A percentile compares a stretch with the other conserved stretches of the same genome.
Conservation (phyloP, 1,139 yeast genomes). For the Sugiyamaella paludigena region DNA sequence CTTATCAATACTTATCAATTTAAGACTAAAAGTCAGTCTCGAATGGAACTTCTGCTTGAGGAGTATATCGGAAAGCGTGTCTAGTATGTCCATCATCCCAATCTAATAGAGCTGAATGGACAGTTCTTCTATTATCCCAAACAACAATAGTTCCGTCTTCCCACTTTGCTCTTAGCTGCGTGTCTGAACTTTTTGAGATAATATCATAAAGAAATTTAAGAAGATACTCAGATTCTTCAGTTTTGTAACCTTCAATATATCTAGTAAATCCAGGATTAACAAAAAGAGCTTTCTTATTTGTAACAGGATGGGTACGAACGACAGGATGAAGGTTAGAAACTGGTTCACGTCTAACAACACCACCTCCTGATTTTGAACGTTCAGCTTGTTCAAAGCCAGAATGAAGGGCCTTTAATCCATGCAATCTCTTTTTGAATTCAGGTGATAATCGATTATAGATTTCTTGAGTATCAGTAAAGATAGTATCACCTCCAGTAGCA, state of each 20-base stretch:
- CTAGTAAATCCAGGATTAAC: constrained; percentile 55
- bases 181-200: constrained; percentile 49
- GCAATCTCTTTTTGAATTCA: constrained; percentile 47
- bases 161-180: constrained; percentile 58
- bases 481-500: constrained; percentile 58
- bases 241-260: constrained; percentile 53
- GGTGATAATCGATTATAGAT: constrained; percentile 59
- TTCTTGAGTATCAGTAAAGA: constrained; percentile 53
- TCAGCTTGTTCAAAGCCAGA: constrained; percentile 52
- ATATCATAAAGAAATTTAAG: constrained; percentile 50
- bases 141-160: constrained; percentile 55
- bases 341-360: constrained; percentile 50
- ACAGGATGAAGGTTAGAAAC: constrained; percentile 53
- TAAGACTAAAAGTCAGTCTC: too few relatives aligned
- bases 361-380: constrained; percentile 44
- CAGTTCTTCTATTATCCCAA: constrained; percentile 67
- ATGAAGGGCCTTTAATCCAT: constrained; percentile 53
- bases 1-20: too few relatives aligned
- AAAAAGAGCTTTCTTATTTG: constrained; percentile 50
- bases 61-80: constrained; percentile 36
- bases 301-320: constrained; percentile 56
- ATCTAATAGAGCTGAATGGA: constrained; percentile 62
- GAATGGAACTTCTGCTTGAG: constrained; percentile 34
- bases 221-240: constrained; percentile 53
- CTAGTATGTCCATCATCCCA: constrained; percentile 45